Evolutionary conservation across 495 filamentous ascomycete species (phyloP).

Genomic region (Chaetomium fimeti): DNA sequence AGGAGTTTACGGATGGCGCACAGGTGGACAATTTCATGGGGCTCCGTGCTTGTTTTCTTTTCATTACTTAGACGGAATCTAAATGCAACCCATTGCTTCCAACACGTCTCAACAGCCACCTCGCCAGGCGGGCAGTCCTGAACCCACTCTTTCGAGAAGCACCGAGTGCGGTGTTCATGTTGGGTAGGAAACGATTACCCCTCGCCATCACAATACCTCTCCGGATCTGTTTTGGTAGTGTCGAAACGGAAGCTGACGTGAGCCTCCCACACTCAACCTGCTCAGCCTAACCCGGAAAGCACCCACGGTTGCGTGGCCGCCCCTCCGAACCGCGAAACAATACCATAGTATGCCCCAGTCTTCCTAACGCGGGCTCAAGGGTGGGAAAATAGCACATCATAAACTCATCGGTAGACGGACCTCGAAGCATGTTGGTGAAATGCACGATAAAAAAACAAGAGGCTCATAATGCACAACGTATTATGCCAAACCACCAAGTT

Average conservation of each 20-base stretch:
- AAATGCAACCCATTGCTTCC: conserved; percentile 5
- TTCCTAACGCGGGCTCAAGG: too few species aligned
- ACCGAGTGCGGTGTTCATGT: background rate
- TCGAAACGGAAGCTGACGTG: background rate
- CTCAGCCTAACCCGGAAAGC: background rate
- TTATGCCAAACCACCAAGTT: conserved; percentile 32
- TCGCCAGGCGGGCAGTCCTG: too few species aligned
- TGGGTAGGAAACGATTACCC: background rate
- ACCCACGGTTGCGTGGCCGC: background rate
- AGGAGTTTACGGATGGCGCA: conserved; percentile 24
- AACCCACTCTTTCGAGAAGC: too few species aligned
- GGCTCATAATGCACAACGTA: conserved; percentile 20
- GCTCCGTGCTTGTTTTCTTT: conserved; percentile 13
- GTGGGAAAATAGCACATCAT: background rate
- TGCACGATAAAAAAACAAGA: background rate
- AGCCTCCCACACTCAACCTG: background rate
- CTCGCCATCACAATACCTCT: background rate
- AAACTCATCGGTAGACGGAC: background rate
- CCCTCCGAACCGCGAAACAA: background rate
- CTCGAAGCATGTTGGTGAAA: background rate
- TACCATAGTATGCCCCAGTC: background rate
- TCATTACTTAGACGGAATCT: background rate
- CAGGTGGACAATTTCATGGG: conserved; percentile 10
- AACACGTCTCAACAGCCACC: background rate
- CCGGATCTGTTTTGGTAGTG: background rate